A percentile compares a stretch with the other conserved stretches of the same genome.
Evolutionary conservation across 2,329 filamentous ascomycete genomes (phyloP).

Genomic region (Aspergillus sp.): DNA sequence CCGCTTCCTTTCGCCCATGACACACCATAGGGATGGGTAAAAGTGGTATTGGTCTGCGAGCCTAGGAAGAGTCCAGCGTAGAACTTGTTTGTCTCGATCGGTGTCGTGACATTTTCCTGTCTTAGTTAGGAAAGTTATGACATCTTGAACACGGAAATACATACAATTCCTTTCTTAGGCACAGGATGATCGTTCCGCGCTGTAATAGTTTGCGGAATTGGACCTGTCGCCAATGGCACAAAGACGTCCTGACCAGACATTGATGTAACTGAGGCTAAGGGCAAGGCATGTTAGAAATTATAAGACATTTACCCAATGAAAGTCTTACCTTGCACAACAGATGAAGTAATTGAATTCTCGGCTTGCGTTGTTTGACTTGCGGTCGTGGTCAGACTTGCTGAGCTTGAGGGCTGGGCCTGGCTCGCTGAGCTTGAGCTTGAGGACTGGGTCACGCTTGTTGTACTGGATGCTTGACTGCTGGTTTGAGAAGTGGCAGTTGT

Average conservation of each 20-base stretch:
- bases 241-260: constrained; percentile 47
- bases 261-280: constrained; percentile 10
- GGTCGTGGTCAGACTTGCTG: background rate
- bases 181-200: constrained; percentile 47
- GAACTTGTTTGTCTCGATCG: constrained; percentile 59
- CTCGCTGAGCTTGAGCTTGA: background rate
- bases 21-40: constrained; percentile 74
- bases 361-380: background rate
- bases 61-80: constrained; percentile 80
- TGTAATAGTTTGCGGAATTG: constrained; percentile 42
- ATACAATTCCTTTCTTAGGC: constrained; percentile 42
- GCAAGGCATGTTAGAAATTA: constrained; percentile 3
- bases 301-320: background rate
- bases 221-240: constrained; percentile 41
- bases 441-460: background rate
- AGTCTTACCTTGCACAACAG: constrained; percentile 12
- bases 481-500: background rate
- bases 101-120: constrained; percentile 34
- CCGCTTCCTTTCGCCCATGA: constrained; percentile 68
- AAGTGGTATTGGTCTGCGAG: constrained; percentile 68
- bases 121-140: constrained; percentile 12
- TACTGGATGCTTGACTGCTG: background rate
- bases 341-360: background rate
- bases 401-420: background rate
- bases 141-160: constrained; percentile 11